phyloP scores from a whole-genome alignment of 129 eudicot species.

The Flaveria trinervia region DNA sequence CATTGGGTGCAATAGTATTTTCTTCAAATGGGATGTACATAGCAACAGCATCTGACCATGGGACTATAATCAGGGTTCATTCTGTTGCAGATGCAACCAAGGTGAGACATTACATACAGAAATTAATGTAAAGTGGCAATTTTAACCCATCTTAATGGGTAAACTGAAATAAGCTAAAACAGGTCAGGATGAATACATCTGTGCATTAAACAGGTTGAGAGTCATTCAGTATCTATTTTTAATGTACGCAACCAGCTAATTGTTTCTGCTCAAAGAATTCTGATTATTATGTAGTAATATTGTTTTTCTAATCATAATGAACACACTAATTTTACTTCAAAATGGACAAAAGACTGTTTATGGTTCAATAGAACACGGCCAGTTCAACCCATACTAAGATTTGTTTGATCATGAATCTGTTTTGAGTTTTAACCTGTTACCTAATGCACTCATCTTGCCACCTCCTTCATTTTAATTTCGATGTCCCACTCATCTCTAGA shows the following conservation, averaged over 20 bases:
- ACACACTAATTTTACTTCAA: neutral
- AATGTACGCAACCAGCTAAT: neutral
- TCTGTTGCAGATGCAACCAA: slow-evolving; percentile 78
- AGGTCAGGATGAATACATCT: neutral
- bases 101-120: slow-evolving; percentile 46
- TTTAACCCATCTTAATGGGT: neutral
- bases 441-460: neutral
- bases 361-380: neutral
- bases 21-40: slow-evolving; percentile 90
- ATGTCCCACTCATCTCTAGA: neutral
- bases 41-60: slow-evolving; percentile 97
- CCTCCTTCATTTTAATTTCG: neutral
- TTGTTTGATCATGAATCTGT: neutral
- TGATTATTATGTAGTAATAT: neutral
- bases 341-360: neutral
- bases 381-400: neutral
- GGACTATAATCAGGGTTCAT: slow-evolving; percentile 93
- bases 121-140: neutral
- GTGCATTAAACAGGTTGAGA: neutral
- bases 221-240: neutral
- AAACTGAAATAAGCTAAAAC: neutral
- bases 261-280: neutral
- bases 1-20: slow-evolving; percentile 71
- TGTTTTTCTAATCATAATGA: neutral
- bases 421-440: neutral